Evolutionary conservation across 306 rosid genomes (phyloP).

Genomic region (Prunus salicina): DNA sequence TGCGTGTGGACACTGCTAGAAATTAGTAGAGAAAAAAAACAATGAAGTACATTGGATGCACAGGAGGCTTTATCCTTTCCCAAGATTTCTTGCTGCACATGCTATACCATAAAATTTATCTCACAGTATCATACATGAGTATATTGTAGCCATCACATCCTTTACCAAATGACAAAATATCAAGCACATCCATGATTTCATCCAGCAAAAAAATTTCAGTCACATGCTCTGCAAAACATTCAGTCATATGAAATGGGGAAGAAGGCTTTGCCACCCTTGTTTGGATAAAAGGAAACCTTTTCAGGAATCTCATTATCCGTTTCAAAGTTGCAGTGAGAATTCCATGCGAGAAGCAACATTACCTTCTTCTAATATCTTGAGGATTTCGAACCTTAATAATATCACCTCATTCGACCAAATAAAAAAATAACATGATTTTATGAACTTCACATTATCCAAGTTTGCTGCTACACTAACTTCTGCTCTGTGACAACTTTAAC

Average conservation of each 20-base stretch:
- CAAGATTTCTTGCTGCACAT: not conserved
- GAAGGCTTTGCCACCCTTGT: too few species aligned
- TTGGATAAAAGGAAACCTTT: too few species aligned
- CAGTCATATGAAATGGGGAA: too few species aligned
- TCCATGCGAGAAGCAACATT: too few species aligned
- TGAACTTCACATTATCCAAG: not conserved
- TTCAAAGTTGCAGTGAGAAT: not conserved
- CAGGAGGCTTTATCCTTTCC: not conserved
- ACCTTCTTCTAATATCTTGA: not conserved
- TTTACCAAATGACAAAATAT: slow-evolving; percentile 2
- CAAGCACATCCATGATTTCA: not conserved
- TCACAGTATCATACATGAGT: not conserved
- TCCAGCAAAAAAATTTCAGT: not conserved
- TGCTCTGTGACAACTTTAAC: not conserved
- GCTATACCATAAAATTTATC: not conserved
- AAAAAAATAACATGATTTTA: not conserved
- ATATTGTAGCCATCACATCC: not conserved
- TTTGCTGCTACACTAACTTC: not conserved
- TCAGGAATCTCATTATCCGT: too few species aligned
- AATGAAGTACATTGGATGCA: not conserved
- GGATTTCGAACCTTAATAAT: not conserved
- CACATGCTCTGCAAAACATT: not conserved
- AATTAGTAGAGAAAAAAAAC: not conserved
- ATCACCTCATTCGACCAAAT: too few species aligned
- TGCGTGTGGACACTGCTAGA: not conserved